phyloP scores from a whole-genome alignment of 345 rosid species.

The Bretschneidera sinensis region DNA sequence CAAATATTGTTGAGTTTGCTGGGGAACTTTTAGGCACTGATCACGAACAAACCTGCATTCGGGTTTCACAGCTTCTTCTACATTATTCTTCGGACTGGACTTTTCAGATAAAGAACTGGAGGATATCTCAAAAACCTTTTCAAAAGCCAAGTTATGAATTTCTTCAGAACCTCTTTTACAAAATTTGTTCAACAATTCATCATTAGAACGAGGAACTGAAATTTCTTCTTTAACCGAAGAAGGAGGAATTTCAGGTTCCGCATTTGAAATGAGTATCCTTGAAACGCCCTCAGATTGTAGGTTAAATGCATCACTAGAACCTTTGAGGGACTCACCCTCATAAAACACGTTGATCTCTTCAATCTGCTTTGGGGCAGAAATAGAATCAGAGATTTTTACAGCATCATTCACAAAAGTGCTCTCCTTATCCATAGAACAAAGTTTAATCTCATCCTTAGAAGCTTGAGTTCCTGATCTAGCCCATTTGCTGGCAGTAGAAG shows the following conservation, averaged over 20 bases:
- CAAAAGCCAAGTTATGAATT: too few species aligned
- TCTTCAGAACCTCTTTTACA: conserved; percentile 16
- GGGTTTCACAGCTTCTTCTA: conserved; percentile 13
- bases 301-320: conserved; percentile 10
- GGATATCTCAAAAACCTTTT: too few species aligned
- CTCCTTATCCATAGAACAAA: conserved; percentile 15
- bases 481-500: conserved; percentile 20
- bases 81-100: not conserved
- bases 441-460: conserved; percentile 24
- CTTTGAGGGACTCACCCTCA: conserved; percentile 13
- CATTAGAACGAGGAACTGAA: conserved; percentile 6
- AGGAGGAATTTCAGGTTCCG: conserved; percentile 18
- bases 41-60: conserved; percentile 9
- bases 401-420: conserved; percentile 11
- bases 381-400: conserved; percentile 14
- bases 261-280: conserved; percentile 10
- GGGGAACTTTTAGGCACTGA: conserved; percentile 6
- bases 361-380: conserved; percentile 9
- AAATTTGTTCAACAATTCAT: conserved; percentile 17
- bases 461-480: conserved; percentile 18
- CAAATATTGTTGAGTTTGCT: conserved; percentile 1
- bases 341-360: conserved; percentile 18
- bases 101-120: too few species aligned
- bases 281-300: conserved; percentile 11
- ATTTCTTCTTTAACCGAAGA: conserved; percentile 25